Evolutionary conservation across 83 land plant species (phyloP), one percentile per base, ranked within the genome.

Genomic region (Thuja plicata): DNA sequence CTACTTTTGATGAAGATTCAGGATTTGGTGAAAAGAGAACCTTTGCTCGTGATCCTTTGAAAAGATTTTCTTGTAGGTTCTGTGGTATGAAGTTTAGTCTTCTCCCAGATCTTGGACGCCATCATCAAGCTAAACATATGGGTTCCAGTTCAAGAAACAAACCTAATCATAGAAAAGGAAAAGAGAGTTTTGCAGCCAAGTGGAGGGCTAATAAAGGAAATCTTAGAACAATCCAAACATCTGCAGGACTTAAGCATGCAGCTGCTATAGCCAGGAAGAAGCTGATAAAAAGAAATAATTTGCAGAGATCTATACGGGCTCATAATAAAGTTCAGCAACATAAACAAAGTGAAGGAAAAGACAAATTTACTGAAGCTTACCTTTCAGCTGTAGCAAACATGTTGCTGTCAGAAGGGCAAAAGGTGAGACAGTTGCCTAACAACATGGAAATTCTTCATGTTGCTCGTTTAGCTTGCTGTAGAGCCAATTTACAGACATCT

Each of bases 101-200:
- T 81, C 92, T 97, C 35, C 99, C 97, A 87, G 99, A 97, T 90
- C 96, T 97, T 88, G 99, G 96, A 12, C 96, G 98, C 37, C 99
- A 97, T 92, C 97, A 97, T 89, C 99, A 96, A 93, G 98, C 94
- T 92, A 94, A 94, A 74, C 98, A 98, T 91, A 95, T 93, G 93
- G 94, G 87, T 34, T 88, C 89, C 73, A 89, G 17, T 85, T 71
- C 88, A 45, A 73, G 41, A 24, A 70, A 74, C 70, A 86, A 88
- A 62, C 90, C 87, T 50, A 86, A 89, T 24, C 57, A 45, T 16
- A 92, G 88, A 87, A 92, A 83, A 70, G 91, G 92, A 43, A 48
- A 87, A 50, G 90, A 71, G 27, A 91, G 73, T 66, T 91, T 90
- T 87, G 71, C 91, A 32, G 88, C 87, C 48, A 91, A 17, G 85